Base-by-base conservation (phyloP, 1,139 yeast genomes). In the Saccharomyces hybrid region DNA sequence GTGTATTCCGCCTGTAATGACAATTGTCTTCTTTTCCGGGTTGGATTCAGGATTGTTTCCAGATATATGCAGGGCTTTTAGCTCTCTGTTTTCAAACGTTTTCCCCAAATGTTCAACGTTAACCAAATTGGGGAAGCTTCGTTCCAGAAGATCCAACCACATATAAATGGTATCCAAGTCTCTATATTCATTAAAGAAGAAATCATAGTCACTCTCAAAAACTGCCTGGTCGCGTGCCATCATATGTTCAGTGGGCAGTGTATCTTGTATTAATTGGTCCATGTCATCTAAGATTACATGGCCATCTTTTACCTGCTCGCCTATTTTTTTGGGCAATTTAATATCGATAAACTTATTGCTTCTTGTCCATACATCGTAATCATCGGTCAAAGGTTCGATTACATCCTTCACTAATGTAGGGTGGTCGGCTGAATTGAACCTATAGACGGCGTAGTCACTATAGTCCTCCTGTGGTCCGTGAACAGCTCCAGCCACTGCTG, bases 1-100 rank as follows among this genome's bases (percentile, higher is more conserved):
- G 70, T 90, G 97, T 1, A 86, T 78, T 1, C 96, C 97, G 23
- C 93, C 91, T 0, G 93, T 82, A 13, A 90, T 75, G 1, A 89
- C 86, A 50, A 90, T 78, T 0, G 95, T 86, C 65, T 82, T 84
- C 63, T 81, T 78, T 20, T 76, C 74, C 51, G 82, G 84, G 34
- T 77, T 75, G 41, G 69, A 62, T n/a, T 73, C 76, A 11, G 70
- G 70, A 32, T 65, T 65, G 13, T 67, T 66, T 38, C 79, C 79
- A 2, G 79, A 77, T 2, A 88, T 68, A 63, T 87, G 88, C 32
- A 88, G 72, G 0, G 87, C 87, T 52, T 80, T 81, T 64, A 84
- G 76, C 27, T 82, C 82, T 54, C 93, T 76, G 16, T 88, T 87
- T 70, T 89, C 95, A 64, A 70, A 81, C 0, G 96, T 86, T 57